These are phyloP conservation scores for Umbelopsis ramanniana DNA, from an alignment of 192 early-diverging fungal genomes.

Conservation along the genomic window DNA sequence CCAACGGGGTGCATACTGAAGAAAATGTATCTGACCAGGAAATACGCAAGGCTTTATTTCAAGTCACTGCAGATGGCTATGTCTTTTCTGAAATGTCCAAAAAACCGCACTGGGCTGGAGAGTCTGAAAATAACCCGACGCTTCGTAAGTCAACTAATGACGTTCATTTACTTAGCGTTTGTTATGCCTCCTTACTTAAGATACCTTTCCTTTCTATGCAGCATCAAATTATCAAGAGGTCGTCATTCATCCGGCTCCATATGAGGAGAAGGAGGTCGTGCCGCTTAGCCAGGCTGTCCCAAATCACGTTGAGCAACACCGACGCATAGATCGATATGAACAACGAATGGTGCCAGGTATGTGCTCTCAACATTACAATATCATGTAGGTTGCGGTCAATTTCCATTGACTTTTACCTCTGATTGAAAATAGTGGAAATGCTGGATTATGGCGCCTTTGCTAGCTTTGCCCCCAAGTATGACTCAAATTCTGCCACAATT, in stretches of 20 bases:
- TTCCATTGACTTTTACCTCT: not conserved
- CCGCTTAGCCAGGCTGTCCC: conserved; percentile 34
- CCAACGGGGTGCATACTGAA: not conserved
- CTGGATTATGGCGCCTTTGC: conserved; percentile 52
- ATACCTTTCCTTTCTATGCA: conserved; percentile 19
- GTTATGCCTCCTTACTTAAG: not conserved
- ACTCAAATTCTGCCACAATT: conserved; percentile 51
- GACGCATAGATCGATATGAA: conserved; percentile 22
- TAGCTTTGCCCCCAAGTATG: conserved; percentile 56
- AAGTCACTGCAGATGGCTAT: conserved; percentile 49
- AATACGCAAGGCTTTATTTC: conserved; percentile 42
- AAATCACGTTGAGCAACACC: conserved; percentile 4
- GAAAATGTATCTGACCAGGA: not conserved
- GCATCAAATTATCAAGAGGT: conserved; percentile 43
- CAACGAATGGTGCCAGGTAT: conserved; percentile 37
- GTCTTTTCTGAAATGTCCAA: conserved; percentile 44
- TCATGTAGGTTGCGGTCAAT: too few species aligned
- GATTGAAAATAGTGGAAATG: conserved; percentile 45
- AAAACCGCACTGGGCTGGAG: conserved; percentile 13
- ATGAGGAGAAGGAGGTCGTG: conserved; percentile 30
- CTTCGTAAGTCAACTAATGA: conserved; percentile 21
- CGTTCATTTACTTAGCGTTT: not conserved
- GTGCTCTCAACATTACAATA: not conserved
- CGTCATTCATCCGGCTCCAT: conserved; percentile 30
- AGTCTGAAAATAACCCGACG: conserved; percentile 27